A percentile compares a stretch with the other conserved stretches of the same genome.
Evolutionary conservation across 2,329 filamentous ascomycete species (phyloP).

Genomic region (Apiospora koreana): DNA sequence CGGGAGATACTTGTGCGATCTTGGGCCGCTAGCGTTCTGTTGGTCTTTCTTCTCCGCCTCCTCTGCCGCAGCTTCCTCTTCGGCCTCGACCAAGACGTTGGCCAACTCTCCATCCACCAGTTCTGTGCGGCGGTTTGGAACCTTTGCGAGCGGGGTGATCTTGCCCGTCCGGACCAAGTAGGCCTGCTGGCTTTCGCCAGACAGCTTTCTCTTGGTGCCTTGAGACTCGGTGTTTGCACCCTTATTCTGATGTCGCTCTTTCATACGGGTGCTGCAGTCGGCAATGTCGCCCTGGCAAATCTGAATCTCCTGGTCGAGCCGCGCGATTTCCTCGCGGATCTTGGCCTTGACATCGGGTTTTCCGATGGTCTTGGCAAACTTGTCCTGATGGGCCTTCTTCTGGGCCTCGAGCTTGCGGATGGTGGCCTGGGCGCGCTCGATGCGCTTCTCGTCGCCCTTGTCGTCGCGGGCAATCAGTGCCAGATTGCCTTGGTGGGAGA

Average conservation of each 20-base stretch:
- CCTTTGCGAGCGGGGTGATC: conserved; percentile 90
- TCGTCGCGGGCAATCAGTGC: conserved; percentile 64
- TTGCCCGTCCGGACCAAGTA: conserved; percentile 95
- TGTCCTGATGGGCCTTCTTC: conserved; percentile 55
- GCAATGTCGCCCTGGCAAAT: conserved; percentile 70
- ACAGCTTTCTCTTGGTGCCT: conserved; percentile 60
- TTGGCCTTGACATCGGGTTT: conserved; percentile 56
- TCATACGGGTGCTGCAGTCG: conserved; percentile 80
- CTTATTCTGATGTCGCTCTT: conserved; percentile 63
- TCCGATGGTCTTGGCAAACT: conserved; percentile 43
- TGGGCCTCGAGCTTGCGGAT: conserved; percentile 65
- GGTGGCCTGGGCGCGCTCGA: conserved; percentile 56
- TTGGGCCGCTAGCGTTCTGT: conserved; percentile 42
- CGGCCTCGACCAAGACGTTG: conserved; percentile 78
- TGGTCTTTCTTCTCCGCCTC: conserved; percentile 45
- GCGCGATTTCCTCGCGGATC: conserved; percentile 65
- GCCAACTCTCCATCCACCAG: conserved; percentile 70
- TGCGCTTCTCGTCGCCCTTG: conserved; percentile 62
- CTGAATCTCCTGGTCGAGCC: conserved; percentile 65
- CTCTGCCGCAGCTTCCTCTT: conserved; percentile 66
- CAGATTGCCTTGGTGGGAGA: conserved; percentile 63
- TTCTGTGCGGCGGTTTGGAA: conserved; percentile 63
- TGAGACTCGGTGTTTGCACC: conserved; percentile 41
- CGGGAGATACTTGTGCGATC: conserved; percentile 73
- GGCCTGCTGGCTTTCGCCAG: conserved; percentile 82